Evolutionary conservation across 2,329 filamentous ascomycete species (phyloP), one percentile per base, ranked within the genome.

Genomic region (Sporothrix phasma): DNA sequence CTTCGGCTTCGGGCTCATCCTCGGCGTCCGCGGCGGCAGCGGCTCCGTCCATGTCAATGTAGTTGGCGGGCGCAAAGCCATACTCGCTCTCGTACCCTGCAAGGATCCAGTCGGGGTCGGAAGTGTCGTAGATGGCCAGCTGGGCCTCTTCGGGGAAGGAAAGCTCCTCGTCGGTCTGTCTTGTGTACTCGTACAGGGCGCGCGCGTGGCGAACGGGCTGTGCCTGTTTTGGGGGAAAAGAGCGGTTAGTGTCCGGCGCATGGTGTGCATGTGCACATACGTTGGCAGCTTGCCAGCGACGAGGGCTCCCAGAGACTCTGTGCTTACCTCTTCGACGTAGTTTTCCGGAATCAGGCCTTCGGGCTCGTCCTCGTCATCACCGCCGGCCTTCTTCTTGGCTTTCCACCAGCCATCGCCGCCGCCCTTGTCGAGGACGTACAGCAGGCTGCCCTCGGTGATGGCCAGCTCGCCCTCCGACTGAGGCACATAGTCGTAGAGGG

Each of bases 181-280:
- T 86, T 60, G 90, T 90, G 75, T 99, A 99, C 75, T 99, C 94
- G 79, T 93, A 99, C n/a, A 97, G 84, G n/a, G 94, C 90, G 74
- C 88, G 92, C 59, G 93, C 94, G 69, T 87, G 82, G 67, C 64
- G 69, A 67, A 81, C 74, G 24, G 87, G 84, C 73, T 79, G 76
- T 65, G 85, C 83, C 82, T 88, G 63, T 61, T 19, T 10, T 11
- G 10, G 29, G 8, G 51, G 34, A 34, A 66, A 64, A 62, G 22
- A 34, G 65, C 17, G n/a, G 47, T 53, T 37, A 61, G 45, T 11
- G 1, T 29, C 24, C 10, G 31, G 17, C 37, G 10, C 6, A 39
- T 39, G 5, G 11, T n/a, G 17, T 26, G 45, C 22, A 26, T 24
- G 17, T 26, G 45, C 22, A 26, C 13, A 2, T 1, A 26, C 11